Evolutionary conservation across 805 yeast species (phyloP), one percentile per base, ranked within the genome.

Genomic region (Clavispora santaluciae): DNA sequence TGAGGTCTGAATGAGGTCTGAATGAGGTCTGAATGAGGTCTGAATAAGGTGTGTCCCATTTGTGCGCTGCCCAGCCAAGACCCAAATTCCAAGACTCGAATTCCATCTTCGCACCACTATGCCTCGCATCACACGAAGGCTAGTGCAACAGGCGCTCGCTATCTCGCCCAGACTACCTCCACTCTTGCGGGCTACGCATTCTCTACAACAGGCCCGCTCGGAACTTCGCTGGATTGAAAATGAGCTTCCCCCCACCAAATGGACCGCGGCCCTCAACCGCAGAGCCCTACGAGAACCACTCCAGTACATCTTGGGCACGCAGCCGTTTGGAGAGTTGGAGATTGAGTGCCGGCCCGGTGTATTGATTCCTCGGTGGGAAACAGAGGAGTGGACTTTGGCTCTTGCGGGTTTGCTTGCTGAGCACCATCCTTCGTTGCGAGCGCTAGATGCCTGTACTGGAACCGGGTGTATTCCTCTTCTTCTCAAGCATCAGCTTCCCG

Each of bases 341-440:
- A 72, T 91, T 4, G 42, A 53, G 20, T 86, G 96, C 53, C 53
- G 60, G 22, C 66, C 65, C 1, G 79, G 79, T 0, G 97, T 88
- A 2, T 64, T 91, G 44, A 90, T 91, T 21, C 98, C 99, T 0
- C 64, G 99, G 37, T 81, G 91, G 84, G 99, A 91, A 57, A 91
- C 99, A 0, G 98, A 91, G 58, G 95, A 88, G 54, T 91, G 97
- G 97, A 67, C 75, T 8, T 56, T 84, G 16, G 60, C 66, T 0
- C 44, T 44, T 16, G 22, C 26, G 13, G 11, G 40, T 16, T n/a
- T 35, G 17, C 18, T 49, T 15, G 30, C 4, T 16, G 22, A n/a
- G 12, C 22, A 5, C 18, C 18, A n/a, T 13, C 16, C 3, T 11
- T 15, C 22, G 2, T 16, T 45, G 7, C 23, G 40, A 4, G 23